Evolutionary conservation across 768 basidiomycete genomes (phyloP), one percentile per base, ranked within the genome.

Genomic region (Suillus decipiens): DNA sequence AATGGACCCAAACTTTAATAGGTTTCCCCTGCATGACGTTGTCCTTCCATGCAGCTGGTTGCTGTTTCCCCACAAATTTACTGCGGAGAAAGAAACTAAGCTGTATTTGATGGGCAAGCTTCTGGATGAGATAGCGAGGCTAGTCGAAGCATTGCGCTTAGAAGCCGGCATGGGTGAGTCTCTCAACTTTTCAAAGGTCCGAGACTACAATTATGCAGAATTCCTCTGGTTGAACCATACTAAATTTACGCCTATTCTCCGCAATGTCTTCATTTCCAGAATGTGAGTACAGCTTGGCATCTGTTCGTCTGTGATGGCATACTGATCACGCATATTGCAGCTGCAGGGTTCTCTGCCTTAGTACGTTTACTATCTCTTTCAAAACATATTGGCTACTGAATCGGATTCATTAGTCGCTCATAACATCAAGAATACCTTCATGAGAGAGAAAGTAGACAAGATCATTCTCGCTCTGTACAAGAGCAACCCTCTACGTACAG

Each of bases 21-120:
- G n/a, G 8, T 57, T 4, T 47, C 66, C 50, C 51, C 70, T 86
- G 0, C 82, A 88, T 68, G 75, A 77, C 15, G 65, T 85, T 31
- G 80, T 81, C 8, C 76, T 89, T 41, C 88, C 88, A 0, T 79
- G 79, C 2, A 81, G 79, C 60, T 89, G 86, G 86, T 66, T 86
- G 24, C 42, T 75, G 19, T n/a, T 48, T 33, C 54, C 67, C 56
- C 63, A 63, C 14, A 67, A 64, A 61, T 66, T 68, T 57, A 71
- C 39, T 7, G 15, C 2, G 0, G 54, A 66, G 45, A 68, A 68
- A 63, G 62, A 64, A 5, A 41, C 63, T 41, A 22, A 9, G n/a
- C 51, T 63, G 39, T 14, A 34, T 12, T 19, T 67, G 12, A 15
- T 69, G 2, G 0, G 37, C 2, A 22, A 62, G 1, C 64, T 76